phyloP scores from a whole-genome alignment of 108 stramenopile genomes.

The Chaetoceros muelleri region DNA sequence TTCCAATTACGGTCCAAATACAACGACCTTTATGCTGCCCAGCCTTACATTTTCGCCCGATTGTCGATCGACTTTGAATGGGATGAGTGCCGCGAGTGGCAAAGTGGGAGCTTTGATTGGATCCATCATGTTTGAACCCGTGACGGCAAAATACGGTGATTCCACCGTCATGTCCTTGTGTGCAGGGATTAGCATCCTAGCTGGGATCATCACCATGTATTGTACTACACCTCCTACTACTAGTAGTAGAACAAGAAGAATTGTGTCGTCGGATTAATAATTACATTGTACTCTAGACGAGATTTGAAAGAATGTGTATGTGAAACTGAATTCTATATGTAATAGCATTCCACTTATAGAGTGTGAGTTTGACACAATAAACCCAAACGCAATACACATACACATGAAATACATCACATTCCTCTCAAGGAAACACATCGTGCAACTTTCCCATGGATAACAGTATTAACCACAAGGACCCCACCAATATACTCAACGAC shows the following conservation, averaged over 20 bases:
- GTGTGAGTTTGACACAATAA: no score
- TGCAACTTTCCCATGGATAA: constrained; percentile 41
- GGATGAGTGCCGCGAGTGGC: constrained; percentile 68
- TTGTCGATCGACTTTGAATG: constrained; percentile 77
- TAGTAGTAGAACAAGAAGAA: no score
- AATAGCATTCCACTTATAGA: no score
- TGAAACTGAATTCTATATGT: no score
- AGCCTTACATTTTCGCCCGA: constrained; percentile 53
- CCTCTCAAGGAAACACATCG: constrained; percentile 36
- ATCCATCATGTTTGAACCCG: constrained; percentile 28
- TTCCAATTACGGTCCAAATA: constrained; percentile 83
- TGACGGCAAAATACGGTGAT: constrained; percentile 26
- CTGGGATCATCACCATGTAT: not conserved
- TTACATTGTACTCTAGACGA: no score
- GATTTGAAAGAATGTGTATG: no score
- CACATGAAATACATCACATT: no score
- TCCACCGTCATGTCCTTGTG: constrained; percentile 37
- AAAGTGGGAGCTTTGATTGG: constrained; percentile 68
- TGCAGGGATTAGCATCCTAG: constrained; percentile 10
- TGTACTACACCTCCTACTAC: not conserved
- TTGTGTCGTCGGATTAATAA: no score
- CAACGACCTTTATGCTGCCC: constrained; percentile 70
- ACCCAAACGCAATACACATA: no score
- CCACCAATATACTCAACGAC: constrained; percentile 48
- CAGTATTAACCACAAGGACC: constrained; percentile 46